These are phyloP conservation scores for Metschnikowia noctiluminum DNA, from an alignment of 805 yeast species.

Conservation along the genomic window DNA sequence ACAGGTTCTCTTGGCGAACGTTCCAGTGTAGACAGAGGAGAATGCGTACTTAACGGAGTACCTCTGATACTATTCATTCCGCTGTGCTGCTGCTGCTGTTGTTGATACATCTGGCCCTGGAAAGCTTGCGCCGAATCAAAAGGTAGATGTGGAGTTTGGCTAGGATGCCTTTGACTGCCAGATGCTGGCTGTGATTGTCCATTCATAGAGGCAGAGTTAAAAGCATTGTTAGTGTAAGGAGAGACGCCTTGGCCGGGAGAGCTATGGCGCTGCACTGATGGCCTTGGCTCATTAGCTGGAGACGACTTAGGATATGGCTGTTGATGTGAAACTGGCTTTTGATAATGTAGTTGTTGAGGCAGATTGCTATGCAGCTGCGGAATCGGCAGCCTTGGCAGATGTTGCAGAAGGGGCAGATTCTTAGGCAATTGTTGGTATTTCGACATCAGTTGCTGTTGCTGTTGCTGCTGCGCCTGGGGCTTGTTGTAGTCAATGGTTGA, in stretches of 20 bases:
- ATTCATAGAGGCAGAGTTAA: not conserved
- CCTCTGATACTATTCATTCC: slow-evolving; percentile 17
- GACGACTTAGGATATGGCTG: slow-evolving; percentile 4
- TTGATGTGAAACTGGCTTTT: not conserved
- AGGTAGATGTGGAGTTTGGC: slow-evolving; percentile 8
- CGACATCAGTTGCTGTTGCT: slow-evolving; percentile 2
- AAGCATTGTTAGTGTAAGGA: not conserved
- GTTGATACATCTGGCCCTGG: slow-evolving; percentile 4
- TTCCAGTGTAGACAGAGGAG: slow-evolving; percentile 28
- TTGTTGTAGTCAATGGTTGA: slow-evolving; percentile 23
- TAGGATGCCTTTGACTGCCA: not conserved
- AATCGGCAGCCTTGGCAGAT: slow-evolving; percentile 12
- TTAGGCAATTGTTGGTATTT: slow-evolving; percentile 3
- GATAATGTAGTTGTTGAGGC: slow-evolving; percentile 3
- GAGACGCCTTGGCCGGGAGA: slow-evolving; percentile 7
- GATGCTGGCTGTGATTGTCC: not conserved
- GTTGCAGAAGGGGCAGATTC: slow-evolving; percentile 11
- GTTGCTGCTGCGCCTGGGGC: slow-evolving; percentile 8
- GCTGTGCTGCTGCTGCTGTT: slow-evolving; percentile 4
- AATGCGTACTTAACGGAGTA: slow-evolving; percentile 20
- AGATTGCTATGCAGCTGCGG: slow-evolving; percentile 5
- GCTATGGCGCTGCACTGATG: slow-evolving; percentile 4
- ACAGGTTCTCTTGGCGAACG: slow-evolving; percentile 30
- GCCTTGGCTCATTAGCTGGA: slow-evolving; percentile 6
- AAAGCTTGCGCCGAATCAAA: slow-evolving; percentile 6